Percentiles rank a stretch among this genome's conserved stretches.
phyloP scores from a whole-genome alignment of 495 filamentous ascomycete species.

The Amphirosellinia nigrospora region DNA sequence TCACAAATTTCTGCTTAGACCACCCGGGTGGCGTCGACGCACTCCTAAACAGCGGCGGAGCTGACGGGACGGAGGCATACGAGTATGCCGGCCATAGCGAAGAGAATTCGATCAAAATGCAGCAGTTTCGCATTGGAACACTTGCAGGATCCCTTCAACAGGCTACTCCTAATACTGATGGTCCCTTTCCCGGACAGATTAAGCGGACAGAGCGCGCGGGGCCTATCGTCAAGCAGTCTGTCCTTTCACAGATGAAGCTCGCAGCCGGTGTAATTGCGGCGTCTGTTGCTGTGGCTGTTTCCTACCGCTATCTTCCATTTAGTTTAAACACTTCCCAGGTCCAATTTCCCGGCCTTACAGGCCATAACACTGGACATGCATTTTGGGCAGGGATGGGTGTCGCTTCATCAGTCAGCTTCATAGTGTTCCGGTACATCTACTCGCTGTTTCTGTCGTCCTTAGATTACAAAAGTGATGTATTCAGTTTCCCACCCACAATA shows the following conservation, averaged over 20 bases:
- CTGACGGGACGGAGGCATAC: background rate
- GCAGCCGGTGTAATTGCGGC: background rate
- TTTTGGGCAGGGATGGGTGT: background rate
- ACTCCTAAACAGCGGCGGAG: background rate
- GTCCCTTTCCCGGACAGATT: background rate
- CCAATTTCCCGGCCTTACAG: background rate
- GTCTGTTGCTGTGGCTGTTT: background rate
- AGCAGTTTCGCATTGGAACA: background rate
- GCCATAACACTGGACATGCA: background rate
- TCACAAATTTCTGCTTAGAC: background rate
- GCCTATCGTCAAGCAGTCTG: background rate
- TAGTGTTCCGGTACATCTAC: background rate
- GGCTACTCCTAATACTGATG: background rate
- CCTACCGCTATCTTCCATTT: background rate
- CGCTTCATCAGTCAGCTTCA: background rate
- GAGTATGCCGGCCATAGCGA: conserved; percentile 1
- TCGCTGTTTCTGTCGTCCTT: background rate
- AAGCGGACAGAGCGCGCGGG: background rate
- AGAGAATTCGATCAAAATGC: background rate
- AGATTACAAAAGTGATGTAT: background rate
- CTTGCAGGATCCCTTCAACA: background rate
- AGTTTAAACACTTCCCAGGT: background rate
- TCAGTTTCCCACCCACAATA: background rate
- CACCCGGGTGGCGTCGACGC: background rate
- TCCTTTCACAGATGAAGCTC: background rate